These are phyloP conservation scores for Bondarzewia mesenterica DNA, from an alignment of 1,284 basidiomycete genomes.

Conservation along the genomic window DNA sequence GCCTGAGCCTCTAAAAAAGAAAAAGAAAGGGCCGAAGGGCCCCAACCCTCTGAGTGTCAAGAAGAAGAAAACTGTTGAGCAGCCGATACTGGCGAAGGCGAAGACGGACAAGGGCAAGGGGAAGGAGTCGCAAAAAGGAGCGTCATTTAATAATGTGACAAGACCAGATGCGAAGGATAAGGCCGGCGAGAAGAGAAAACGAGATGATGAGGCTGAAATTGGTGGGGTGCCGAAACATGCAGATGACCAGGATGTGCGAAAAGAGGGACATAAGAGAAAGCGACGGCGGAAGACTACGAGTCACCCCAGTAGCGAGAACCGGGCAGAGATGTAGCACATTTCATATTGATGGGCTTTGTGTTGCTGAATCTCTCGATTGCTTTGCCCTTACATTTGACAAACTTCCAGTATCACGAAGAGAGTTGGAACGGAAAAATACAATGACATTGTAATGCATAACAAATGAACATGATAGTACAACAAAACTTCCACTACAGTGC, in stretches of 20 bases:
- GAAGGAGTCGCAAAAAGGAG: background rate
- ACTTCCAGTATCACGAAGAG: too few species aligned
- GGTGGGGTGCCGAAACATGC: background rate
- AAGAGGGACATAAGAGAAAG: background rate
- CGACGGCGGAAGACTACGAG: background rate
- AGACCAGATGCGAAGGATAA: background rate
- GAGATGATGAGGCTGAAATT: background rate
- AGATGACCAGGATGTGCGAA: background rate
- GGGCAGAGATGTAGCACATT: too few species aligned
- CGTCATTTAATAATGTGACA: background rate
- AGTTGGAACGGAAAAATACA: too few species aligned
- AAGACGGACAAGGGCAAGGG: constrained; percentile 5
- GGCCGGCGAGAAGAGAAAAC: background rate
- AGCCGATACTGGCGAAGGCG: too few species aligned
- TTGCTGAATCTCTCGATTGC: too few species aligned
- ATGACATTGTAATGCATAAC: background rate
- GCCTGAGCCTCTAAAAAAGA: constrained; percentile 41
- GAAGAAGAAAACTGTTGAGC: constrained; percentile 57
- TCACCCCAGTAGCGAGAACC: too few species aligned
- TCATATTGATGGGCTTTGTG: too few species aligned
- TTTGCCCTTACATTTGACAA: too few species aligned
- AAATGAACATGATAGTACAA: too few species aligned
- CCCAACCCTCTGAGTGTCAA: constrained; percentile 92
- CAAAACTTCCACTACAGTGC: background rate
- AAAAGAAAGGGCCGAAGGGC: constrained; percentile 69